Evolutionary conservation across 2,329 filamentous ascomycete genomes (phyloP).

Genomic region (Aureobasidium sp.): DNA sequence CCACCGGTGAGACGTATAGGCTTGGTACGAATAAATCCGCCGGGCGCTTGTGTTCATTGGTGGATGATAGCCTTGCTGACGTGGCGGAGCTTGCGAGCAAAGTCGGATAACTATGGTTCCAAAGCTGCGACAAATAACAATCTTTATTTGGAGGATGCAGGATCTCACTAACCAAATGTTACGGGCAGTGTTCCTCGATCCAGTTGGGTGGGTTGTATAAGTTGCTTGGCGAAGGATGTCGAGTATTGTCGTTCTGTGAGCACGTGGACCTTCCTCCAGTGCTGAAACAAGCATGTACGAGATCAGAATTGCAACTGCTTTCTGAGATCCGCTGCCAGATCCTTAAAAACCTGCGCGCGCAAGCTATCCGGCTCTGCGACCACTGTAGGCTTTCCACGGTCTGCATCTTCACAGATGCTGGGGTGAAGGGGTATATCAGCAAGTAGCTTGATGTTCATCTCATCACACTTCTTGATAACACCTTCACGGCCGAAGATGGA

Average conservation of each 20-base stretch:
- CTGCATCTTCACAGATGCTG: slow-evolving; percentile 77
- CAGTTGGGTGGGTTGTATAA: not conserved
- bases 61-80: not conserved
- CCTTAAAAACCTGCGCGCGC: slow-evolving; percentile 61
- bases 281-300: not conserved
- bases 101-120: not conserved
- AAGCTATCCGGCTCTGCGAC: slow-evolving; percentile 72
- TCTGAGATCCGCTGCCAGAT: slow-evolving; percentile 17
- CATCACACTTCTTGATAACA: slow-evolving; percentile 59
- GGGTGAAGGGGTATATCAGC: slow-evolving; percentile 85
- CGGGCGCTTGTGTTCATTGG: not conserved
- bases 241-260: not conserved
- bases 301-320: slow-evolving; percentile 12
- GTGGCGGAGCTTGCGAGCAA: not conserved
- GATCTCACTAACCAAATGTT: too few species aligned
- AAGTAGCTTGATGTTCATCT: slow-evolving; percentile 68
- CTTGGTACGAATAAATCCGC: not conserved
- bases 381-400: slow-evolving; percentile 80
- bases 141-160: not conserved
- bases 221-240: not conserved
- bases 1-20: not conserved
- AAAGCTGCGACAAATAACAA: not conserved
- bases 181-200: not conserved
- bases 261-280: not conserved
- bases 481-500: slow-evolving; percentile 31